Conservation (phyloP, 768 basidiomycete species). For the Mycena metata region DNA sequence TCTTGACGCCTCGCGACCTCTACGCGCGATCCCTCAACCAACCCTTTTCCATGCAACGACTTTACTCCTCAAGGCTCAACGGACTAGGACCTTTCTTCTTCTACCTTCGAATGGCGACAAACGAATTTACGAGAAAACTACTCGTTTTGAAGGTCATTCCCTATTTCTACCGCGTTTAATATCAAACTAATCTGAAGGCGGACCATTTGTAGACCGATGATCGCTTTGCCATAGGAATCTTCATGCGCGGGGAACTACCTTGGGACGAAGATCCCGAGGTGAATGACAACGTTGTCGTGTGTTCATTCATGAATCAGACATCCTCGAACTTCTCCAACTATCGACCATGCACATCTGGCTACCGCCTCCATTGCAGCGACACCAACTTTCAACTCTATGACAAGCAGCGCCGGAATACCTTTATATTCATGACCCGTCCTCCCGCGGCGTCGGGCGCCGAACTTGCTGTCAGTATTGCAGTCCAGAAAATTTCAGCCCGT, state of each 20-base stretch:
- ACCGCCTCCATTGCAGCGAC: slow-evolving; percentile 70
- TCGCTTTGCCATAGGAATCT: slow-evolving; percentile 73
- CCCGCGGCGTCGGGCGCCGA: slow-evolving; percentile 60
- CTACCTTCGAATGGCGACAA: slow-evolving; percentile 67
- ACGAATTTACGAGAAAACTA: slow-evolving; percentile 71
- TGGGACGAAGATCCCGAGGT: slow-evolving; percentile 74
- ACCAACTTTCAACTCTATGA: slow-evolving; percentile 71
- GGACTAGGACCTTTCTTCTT: slow-evolving; percentile 72
- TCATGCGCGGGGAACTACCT: slow-evolving; percentile 69
- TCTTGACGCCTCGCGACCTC: slow-evolving; percentile 65
- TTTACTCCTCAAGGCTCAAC: slow-evolving; percentile 69
- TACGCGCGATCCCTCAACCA: slow-evolving; percentile 63
- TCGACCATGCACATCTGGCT: slow-evolving; percentile 65
- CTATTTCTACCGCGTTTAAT: not conserved
- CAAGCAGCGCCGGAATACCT: slow-evolving; percentile 64
- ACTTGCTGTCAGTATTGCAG: slow-evolving; percentile 69
- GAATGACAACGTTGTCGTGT: slow-evolving; percentile 70
- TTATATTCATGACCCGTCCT: slow-evolving; percentile 68
- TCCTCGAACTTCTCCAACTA: slow-evolving; percentile 62
- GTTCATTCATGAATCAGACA: slow-evolving; percentile 70
- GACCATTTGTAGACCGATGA: slow-evolving; percentile 64
- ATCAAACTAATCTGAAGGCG: not conserved
- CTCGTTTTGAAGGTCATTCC: slow-evolving; percentile 66
- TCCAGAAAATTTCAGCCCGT: slow-evolving; percentile 69
- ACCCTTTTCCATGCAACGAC: slow-evolving; percentile 69